Base-by-base conservation (phyloP, 176 grass and related monocot species). In the Areca catechu region DNA sequence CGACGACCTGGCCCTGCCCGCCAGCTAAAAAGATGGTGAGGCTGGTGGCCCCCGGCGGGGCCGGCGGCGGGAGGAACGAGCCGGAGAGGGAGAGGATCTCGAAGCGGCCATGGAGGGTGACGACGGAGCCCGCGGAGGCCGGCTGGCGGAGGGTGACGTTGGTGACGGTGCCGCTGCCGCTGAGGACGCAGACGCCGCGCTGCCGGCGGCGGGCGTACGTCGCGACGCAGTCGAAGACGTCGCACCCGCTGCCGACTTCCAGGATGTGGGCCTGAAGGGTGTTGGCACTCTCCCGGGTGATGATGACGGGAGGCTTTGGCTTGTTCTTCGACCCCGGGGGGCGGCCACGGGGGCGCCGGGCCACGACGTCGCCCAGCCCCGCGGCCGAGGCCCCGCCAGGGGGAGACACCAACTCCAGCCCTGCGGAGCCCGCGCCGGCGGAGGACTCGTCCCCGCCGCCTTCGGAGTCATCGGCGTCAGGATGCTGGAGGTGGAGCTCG, bases 31-130 rank as follows among this genome's bases (percentile, higher is more conserved):
- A 98, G 16, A 89, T 88, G 1, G 94, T 79, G 54, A 98, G 73
- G 58, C 88, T 89, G 34, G 94, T 98, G n/a, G 94, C 94, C 12
- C 93, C 94, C 16, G 94, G 84, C 3, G 94, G 94, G 0, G 94
- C 94, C 1, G 88, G 94, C 0, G 88, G 94, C 6, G 94, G 94
- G 4, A 98, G 94, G 63, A 98, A 98, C 23, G 94, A 98, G 34
- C 88, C 94, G 0, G 94, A 77, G 24, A 98, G 94, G 20, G 94
- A 98, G 15, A 98, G 81, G 74, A 98, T 98, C 79, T 98, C 94
- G 69, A 85, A 98, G 68, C 88, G 78, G 2, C 88, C 94, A 16
- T 88, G 88, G 23, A 98, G 70, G 15, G 94, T 71, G 17, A 81
- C 84, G 27, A 88, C 88, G 0, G 83, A 58, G 30, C 77, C 54